A percentile compares a stretch with the other conserved stretches of the same genome.
phyloP scores from a whole-genome alignment of 306 rosid species.

The Abrus precatorius region DNA sequence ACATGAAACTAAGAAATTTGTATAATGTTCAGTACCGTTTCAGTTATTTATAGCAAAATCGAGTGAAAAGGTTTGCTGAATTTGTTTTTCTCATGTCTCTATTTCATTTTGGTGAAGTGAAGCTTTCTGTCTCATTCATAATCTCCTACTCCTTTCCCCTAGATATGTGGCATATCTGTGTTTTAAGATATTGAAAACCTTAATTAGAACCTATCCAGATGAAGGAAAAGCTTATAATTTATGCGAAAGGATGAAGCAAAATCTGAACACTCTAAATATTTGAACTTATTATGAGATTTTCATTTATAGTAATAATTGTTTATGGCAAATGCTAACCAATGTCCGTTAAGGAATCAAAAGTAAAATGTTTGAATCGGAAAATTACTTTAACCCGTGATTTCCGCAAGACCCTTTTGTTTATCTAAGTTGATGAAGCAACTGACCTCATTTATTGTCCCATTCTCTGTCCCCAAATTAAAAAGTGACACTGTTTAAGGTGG shows the following conservation, averaged over 20 bases:
- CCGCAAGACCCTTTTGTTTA: not conserved
- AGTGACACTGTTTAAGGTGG: not conserved
- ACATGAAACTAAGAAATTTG: slow-evolving; percentile 34
- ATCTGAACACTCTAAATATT: not conserved
- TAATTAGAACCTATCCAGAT: not conserved
- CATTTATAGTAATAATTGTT: too few species aligned
- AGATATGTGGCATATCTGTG: not conserved
- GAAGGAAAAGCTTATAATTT: not conserved
- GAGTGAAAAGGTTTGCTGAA: slow-evolving; percentile 17
- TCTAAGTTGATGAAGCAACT: slow-evolving; percentile 1
- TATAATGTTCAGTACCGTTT: slow-evolving; percentile 17
- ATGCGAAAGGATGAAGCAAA: not conserved
- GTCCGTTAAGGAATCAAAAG: too few species aligned
- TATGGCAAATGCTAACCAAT: too few species aligned
- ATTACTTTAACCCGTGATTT: too few species aligned
- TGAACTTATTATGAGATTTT: not conserved
- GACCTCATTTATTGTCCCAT: not conserved
- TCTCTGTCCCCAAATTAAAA: not conserved
- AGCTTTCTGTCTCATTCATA: not conserved
- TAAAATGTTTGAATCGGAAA: too few species aligned
- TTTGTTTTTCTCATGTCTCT: not conserved
- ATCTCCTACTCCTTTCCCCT: not conserved
- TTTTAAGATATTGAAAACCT: not conserved
- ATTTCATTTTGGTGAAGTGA: slow-evolving; percentile 4
- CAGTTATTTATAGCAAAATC: slow-evolving; percentile 29